These are phyloP conservation scores for Penicillium sclerotigenum DNA, from an alignment of 2,329 filamentous ascomycete genomes.

Conservation along the genomic window DNA sequence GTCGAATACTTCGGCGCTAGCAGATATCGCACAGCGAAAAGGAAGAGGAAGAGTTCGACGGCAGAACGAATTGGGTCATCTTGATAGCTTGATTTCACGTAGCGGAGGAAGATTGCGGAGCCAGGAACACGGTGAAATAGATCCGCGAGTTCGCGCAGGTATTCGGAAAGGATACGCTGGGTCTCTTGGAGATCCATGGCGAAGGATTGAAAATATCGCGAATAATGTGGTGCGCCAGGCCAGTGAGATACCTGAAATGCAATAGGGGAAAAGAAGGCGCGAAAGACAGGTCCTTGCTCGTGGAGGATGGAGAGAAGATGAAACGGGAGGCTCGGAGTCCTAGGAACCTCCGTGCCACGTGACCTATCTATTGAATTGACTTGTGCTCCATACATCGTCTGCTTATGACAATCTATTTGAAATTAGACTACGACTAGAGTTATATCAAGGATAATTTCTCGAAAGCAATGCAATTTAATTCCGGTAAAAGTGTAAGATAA, in stretches of 20 bases:
- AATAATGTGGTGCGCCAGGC: slow-evolving; percentile 5
- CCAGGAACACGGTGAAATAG: slow-evolving; percentile 89
- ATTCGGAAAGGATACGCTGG: slow-evolving; percentile 52
- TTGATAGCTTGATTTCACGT: slow-evolving; percentile 96
- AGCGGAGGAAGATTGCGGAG: slow-evolving; percentile 88
- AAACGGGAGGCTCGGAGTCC: slow-evolving; percentile 1
- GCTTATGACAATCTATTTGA: not conserved
- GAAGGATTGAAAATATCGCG: slow-evolving; percentile 10
- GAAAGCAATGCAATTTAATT: slow-evolving; percentile 30
- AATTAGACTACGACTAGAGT: not conserved
- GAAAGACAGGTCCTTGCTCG: not conserved
- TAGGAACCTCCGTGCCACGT: slow-evolving; percentile 3
- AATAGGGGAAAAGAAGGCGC: not conserved
- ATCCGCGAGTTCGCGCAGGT: slow-evolving; percentile 55
- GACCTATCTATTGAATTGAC: not conserved
- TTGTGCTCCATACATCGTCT: no score
- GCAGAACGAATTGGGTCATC: slow-evolving; percentile 91
- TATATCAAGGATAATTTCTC: not conserved
- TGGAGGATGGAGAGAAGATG: not conserved
- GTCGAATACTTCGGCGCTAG: slow-evolving; percentile 90
- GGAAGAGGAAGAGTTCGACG: slow-evolving; percentile 86
- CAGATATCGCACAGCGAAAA: slow-evolving; percentile 93
- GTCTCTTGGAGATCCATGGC: slow-evolving; percentile 58
- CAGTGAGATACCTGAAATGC: not conserved
- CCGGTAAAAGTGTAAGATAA: slow-evolving; percentile 18